Base-by-base conservation (phyloP, 1,284 basidiomycete genomes). In the Sparassis latifolia region DNA sequence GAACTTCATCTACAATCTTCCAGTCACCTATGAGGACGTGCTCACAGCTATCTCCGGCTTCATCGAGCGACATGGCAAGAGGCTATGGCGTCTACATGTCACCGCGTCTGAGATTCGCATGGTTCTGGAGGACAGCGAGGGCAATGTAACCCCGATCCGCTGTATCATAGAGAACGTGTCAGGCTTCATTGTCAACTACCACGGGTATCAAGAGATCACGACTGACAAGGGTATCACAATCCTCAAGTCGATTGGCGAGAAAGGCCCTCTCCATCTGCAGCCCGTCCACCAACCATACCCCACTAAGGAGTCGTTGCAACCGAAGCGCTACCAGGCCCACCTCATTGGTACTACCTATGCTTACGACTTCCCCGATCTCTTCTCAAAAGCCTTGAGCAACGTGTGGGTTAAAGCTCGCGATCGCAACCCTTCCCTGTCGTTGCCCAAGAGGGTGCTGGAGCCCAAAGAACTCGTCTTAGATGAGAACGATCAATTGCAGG, bases 321-420 rank as follows among this genome's bases (percentile, higher is more conserved):
- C 96, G 51, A 95, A 97, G 69, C 93, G 97, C 61, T 98, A 97
- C 75, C 95, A 98, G 66, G 97, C 97, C n/a, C 97, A 99, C 70
- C 84, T 97, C 51, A 87, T 97, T 57, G 96, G 97, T 54, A 99
- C 97, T 33, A 99, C 96, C 45, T 99, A 99, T 66, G 95, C 90
- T 41, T 95, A 99, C 73, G 97, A 99, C 74, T 98, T 99, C 84
- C 94, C 97, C 45, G 96, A 97, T 64, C 82, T 99, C 52, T 97
- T 99, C 77, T 87, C 93, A 47, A 98, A 99, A 74, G 93, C 96
- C 5, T 76, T 98, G 54, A 90, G 94, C 65, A 92, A 95, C 63
- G 80, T 92, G 55, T 99, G 96, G 96, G 74, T 80, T 58, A 84
- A 85, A 62, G 83, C 86, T 37, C 80, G 86, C 35, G 68, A 73